Percentiles rank a stretch among this genome's conserved stretches.
Evolutionary conservation across 2,329 filamentous ascomycete genomes (phyloP).

Genomic region (Colletotrichum sidae): DNA sequence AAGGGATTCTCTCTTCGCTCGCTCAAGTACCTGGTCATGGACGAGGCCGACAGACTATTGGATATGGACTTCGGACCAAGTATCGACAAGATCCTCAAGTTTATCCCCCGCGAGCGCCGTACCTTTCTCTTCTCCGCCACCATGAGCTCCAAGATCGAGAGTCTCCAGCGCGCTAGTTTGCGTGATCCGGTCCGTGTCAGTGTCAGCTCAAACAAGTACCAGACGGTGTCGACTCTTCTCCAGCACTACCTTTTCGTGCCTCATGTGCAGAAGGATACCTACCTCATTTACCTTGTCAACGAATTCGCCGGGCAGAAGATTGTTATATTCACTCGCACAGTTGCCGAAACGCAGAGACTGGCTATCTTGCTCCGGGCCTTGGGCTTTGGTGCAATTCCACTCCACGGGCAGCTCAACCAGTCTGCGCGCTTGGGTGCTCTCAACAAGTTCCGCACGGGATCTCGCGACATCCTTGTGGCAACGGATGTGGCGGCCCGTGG

Average conservation of each 20-base stretch:
- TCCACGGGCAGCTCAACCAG: conserved; percentile 93
- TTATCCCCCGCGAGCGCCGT: conserved; percentile 79
- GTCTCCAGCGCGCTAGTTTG: conserved; percentile 88
- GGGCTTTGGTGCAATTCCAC: conserved; percentile 89
- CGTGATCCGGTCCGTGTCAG: conserved; percentile 86
- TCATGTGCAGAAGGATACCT: conserved; percentile 88
- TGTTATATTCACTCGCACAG: conserved; percentile 93
- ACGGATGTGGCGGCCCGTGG: conserved; percentile 95
- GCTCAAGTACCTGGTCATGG: conserved; percentile 92
- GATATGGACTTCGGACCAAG: conserved; percentile 95
- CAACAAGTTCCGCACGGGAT: conserved; percentile 86
- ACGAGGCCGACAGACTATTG: conserved; percentile 91
- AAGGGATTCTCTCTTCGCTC: conserved; percentile 90
- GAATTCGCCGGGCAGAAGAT: conserved; percentile 87
- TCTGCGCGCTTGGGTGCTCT: conserved; percentile 87
- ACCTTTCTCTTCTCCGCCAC: conserved; percentile 96
- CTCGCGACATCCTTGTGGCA: conserved; percentile 88
- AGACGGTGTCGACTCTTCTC: conserved; percentile 89
- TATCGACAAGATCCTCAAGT: conserved; percentile 92
- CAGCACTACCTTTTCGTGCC: conserved; percentile 91
- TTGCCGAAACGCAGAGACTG: conserved; percentile 89
- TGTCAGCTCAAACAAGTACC: conserved; percentile 85
- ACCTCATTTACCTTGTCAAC: conserved; percentile 87
- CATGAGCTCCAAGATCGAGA: conserved; percentile 93
- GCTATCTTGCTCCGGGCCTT: conserved; percentile 85